These are phyloP conservation scores for Martiniozyma abietophila DNA, from an alignment of 805 yeast genomes.

Conservation along the genomic window DNA sequence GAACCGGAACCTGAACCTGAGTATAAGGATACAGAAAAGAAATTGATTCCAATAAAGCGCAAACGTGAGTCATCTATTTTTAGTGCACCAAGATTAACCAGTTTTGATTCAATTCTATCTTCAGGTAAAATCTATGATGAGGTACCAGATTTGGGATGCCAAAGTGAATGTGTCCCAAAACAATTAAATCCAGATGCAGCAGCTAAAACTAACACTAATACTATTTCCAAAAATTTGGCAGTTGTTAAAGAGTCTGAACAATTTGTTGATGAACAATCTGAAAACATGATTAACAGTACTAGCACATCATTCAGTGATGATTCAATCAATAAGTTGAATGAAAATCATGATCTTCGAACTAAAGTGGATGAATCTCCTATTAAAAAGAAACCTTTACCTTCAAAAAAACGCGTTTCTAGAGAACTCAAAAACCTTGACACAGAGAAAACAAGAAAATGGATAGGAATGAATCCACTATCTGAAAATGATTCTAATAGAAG, in stretches of 20 bases:
- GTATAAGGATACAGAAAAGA: conserved; percentile 9
- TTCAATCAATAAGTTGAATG: too few species aligned
- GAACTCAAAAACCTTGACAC: conserved; percentile 34
- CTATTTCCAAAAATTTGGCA: too few species aligned
- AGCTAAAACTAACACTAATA: neutral
- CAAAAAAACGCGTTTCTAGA: conserved; percentile 13
- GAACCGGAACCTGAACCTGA: conserved; percentile 20
- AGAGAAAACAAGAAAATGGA: conserved; percentile 15
- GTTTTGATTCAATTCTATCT: neutral
- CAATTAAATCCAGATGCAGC: conserved; percentile 4
- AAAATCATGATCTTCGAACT: too few species aligned
- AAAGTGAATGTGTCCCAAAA: neutral
- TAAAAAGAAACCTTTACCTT: too few species aligned
- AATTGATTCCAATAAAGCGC: conserved; percentile 9
- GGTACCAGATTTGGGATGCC: conserved; percentile 4
- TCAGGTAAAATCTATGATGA: neutral
- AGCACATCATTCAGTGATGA: too few species aligned
- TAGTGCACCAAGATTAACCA: conserved; percentile 11
- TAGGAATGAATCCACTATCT: conserved; percentile 14
- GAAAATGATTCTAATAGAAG: conserved; percentile 19
- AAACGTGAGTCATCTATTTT: conserved; percentile 5
- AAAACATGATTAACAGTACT: too few species aligned
- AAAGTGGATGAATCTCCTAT: conserved; percentile 2
- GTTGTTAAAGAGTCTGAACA: neutral
- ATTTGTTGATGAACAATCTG: conserved; percentile 14